Conservation (phyloP, 1,284 basidiomycete species). For the Megacollybia platyphylla region DNA sequence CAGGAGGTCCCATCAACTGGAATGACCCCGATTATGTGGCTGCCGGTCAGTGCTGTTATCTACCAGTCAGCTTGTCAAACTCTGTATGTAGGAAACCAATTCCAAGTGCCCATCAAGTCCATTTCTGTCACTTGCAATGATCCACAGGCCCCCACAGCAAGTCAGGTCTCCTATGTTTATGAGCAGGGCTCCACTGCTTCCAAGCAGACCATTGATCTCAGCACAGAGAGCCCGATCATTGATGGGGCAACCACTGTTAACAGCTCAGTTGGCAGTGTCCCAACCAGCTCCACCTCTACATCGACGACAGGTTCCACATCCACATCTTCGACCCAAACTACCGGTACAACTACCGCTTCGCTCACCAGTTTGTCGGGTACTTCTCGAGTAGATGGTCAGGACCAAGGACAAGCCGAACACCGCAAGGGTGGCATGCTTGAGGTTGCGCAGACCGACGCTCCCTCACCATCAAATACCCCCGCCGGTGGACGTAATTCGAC, state of each 20-base stretch:
- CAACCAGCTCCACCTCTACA: too few relatives aligned
- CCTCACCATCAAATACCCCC: too few relatives aligned
- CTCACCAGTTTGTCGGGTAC: too few relatives aligned
- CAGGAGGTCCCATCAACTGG: conserved; percentile 71
- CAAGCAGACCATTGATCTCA: not conserved
- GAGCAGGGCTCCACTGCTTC: conserved; percentile 5
- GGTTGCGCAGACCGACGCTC: too few relatives aligned
- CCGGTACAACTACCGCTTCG: too few relatives aligned
- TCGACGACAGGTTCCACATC: too few relatives aligned
- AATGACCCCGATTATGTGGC: conserved; percentile 57
- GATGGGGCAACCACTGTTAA: not conserved
- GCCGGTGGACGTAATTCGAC: too few relatives aligned
- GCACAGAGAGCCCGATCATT: not conserved
- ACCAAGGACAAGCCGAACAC: too few relatives aligned
- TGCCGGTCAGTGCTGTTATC: conserved; percentile 9
- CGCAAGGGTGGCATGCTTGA: too few relatives aligned
- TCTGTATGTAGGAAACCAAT: conserved; percentile 28
- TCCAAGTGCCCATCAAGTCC: conserved; percentile 41
- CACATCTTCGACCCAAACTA: too few relatives aligned
- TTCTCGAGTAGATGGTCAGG: too few relatives aligned
- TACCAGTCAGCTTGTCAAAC: not conserved
- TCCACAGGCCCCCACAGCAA: conserved; percentile 22
- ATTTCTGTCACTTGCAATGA: conserved; percentile 52
- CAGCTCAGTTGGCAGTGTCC: too few relatives aligned
- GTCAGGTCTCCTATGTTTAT: conserved; percentile 54